Base-by-base conservation (phyloP, 2,329 filamentous ascomycete genomes). In the Botrytis elliptica region DNA sequence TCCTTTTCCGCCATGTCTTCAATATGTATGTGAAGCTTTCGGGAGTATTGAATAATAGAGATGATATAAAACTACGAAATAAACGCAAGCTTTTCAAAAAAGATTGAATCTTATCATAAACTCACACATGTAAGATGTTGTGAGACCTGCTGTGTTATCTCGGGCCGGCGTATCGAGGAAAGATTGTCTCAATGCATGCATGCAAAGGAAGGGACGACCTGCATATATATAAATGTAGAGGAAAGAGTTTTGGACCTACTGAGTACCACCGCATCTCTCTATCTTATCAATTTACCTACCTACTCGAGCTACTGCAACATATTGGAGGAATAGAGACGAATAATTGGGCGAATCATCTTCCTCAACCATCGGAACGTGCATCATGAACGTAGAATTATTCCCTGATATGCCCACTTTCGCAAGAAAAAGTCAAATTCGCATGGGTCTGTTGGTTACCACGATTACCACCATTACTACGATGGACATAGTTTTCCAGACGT, bases 1-100 rank as follows among this genome's bases (percentile, higher is more conserved):
- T 42, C 29, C 22, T 71, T 63, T 22, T 49, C 42, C 22, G 69
- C 40, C 69, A 71, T 71, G 5, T 63, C n/a, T 49, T 65, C 40
- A 16, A 46, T 65, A 42, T 22, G 3, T 12, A 20, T 22, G n/a
- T 4, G 40, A 22, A 64, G 25, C 8, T 44, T 12, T n/a, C 25
- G 40, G 14, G 4, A n/a, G 22, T 22, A 60, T 22, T 60, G 4
- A 60, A 36, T 60, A 12, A 33, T 60, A n/a, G 7, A 57, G 29
- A 57, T 18, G 38, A n/a, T 29, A 40, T 8, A 40, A 38, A 40
- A 63, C 60, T 63, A 4, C 14, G 12, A 42, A 18, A 40, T 8
- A n/a, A 25, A 63, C 14, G n/a, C 52, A 18, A 7, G 52, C n/a
- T 33, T 9, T 33, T 29, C n/a, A 57, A 29, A 18, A n/a, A 18